phyloP scores from a whole-genome alignment of 2,329 filamentous ascomycete species.

The Aspergillus uvarum region DNA sequence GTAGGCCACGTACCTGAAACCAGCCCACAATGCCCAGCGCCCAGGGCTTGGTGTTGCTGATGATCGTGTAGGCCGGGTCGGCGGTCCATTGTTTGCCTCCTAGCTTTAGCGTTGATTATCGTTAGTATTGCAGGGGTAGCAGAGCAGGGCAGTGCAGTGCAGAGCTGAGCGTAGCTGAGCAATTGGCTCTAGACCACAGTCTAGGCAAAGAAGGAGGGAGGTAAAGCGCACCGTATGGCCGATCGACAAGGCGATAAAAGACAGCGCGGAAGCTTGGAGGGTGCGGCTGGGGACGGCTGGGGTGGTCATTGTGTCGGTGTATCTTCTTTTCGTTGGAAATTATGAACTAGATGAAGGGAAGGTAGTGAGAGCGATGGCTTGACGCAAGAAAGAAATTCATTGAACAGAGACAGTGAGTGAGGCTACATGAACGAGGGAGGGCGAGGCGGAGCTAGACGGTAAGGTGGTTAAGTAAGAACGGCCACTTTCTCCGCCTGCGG shows the following conservation, averaged over 20 bases:
- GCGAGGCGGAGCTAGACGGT: too few relatives aligned
- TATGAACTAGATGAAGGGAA: neutral
- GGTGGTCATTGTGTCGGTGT: neutral
- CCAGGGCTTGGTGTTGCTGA: slow-evolving; percentile 1
- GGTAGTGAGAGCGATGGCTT: neutral
- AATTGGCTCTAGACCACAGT: too few relatives aligned
- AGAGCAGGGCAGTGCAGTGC: neutral
- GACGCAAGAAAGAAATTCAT: neutral
- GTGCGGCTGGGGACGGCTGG: neutral
- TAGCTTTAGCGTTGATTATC: neutral
- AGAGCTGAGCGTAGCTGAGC: too few relatives aligned
- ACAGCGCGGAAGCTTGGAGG: neutral
- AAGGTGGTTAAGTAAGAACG: too few relatives aligned
- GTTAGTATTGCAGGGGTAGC: neutral
- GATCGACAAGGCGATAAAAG: neutral
- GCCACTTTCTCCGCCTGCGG: too few relatives aligned
- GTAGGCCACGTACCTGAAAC: neutral
- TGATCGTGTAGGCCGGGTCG: neutral
- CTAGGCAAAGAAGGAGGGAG: neutral
- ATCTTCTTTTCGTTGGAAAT: neutral
- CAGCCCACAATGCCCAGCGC: slow-evolving; percentile 2
- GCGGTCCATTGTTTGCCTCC: slow-evolving; percentile 3
- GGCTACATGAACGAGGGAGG: too few relatives aligned
- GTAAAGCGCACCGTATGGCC: neutral
- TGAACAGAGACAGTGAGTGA: too few relatives aligned